phyloP scores from a whole-genome alignment of 1,139 yeast genomes.

The Zygosaccharomyces sapae region DNA sequence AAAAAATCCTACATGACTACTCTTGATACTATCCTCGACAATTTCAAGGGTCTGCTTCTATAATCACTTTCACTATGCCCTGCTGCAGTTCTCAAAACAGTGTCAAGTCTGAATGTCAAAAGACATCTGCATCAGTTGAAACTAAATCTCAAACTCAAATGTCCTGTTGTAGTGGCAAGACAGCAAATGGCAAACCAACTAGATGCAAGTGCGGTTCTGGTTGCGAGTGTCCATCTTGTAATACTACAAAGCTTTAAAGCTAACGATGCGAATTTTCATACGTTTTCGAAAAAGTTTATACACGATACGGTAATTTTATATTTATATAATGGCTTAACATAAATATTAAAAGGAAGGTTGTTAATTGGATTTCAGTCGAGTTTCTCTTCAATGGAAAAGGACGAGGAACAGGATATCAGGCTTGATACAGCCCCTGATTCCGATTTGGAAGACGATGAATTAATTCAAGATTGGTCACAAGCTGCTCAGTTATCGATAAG shows the following conservation, averaged over 20 bases:
- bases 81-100: conserved; percentile 3
- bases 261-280: neutral
- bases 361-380: too few species aligned
- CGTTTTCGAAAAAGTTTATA: neutral
- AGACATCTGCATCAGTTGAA: conserved; percentile 1
- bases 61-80: neutral
- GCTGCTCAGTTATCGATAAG: conserved; percentile 29
- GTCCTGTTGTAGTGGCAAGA: conserved; percentile 14
- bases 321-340: neutral
- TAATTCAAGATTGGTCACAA: conserved; percentile 64
- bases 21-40: neutral
- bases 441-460: conserved; percentile 52
- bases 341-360: too few species aligned
- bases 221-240: conserved; percentile 20
- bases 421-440: conserved; percentile 10
- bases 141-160: neutral
- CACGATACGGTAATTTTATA: neutral
- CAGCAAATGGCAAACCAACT: conserved; percentile 6
- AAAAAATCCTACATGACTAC: neutral
- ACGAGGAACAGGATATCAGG: conserved; percentile 10
- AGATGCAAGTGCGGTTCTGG: conserved; percentile 21
- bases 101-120: conserved; percentile 1
- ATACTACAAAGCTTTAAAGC: conserved; percentile 17
- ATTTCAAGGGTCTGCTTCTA: neutral
- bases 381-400: conserved; percentile 1